Conservation (phyloP, 1,284 basidiomycete genomes). For the Puccinia coronata region DNA sequence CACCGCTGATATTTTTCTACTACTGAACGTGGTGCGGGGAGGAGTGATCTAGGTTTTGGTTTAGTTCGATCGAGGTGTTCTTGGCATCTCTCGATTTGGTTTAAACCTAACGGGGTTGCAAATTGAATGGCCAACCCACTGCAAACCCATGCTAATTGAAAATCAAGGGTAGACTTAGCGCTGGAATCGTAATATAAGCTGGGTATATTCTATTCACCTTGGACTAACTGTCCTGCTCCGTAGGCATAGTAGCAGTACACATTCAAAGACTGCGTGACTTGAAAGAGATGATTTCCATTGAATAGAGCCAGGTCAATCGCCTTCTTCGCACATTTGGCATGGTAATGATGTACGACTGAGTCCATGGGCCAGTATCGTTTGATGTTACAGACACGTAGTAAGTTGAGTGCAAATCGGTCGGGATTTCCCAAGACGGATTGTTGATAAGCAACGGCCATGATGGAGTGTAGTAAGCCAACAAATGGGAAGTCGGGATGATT, state of each 20-base stretch:
- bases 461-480: conserved; percentile 34
- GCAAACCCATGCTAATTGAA: conserved; percentile 35
- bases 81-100: conserved; percentile 26
- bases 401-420: conserved; percentile 18
- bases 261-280: conserved; percentile 26
- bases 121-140: conserved; percentile 26
- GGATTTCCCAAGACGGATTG: conserved; percentile 7
- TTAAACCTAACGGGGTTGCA: conserved; percentile 31
- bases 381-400: conserved; percentile 16
- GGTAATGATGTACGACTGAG: conserved; percentile 12
- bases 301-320: conserved; percentile 28
- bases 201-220: background rate
- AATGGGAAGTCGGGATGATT: conserved; percentile 37
- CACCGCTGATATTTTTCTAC: conserved; percentile 39
- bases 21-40: background rate
- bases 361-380: conserved; percentile 40
- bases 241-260: conserved; percentile 24
- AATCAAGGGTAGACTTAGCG: background rate
- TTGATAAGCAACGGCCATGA: conserved; percentile 41
- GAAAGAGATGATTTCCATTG: conserved; percentile 15
- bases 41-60: conserved; percentile 22
- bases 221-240: conserved; percentile 4
- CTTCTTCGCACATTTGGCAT: conserved; percentile 31
- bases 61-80: conserved; percentile 21
- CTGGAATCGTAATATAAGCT: background rate